phyloP scores from a whole-genome alignment of 2,329 filamentous ascomycete species.

The Penicillium sp. region DNA sequence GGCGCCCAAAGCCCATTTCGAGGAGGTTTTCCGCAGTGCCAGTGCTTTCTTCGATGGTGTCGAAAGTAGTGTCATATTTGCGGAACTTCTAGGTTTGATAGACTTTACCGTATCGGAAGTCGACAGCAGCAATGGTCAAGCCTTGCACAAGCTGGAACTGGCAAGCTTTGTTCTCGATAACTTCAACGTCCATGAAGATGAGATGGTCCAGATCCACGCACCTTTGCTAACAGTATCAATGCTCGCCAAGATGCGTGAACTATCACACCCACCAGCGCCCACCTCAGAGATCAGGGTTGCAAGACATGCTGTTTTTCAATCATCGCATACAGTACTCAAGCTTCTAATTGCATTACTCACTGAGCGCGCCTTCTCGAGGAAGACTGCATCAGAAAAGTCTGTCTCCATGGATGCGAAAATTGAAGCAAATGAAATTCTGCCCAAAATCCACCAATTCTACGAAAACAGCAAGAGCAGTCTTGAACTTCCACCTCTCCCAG shows the following conservation, averaged over 20 bases:
- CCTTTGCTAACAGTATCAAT: constrained; percentile 67
- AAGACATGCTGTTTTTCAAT: constrained; percentile 18
- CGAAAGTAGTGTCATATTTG: constrained; percentile 88
- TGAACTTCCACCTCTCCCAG: constrained; percentile 57
- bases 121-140: constrained; percentile 44
- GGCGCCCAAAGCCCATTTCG: constrained; percentile 65
- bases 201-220: constrained; percentile 84
- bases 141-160: constrained; percentile 60
- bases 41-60: constrained; percentile 97
- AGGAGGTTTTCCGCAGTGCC: constrained; percentile 84
- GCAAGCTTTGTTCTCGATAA: constrained; percentile 75
- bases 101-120: constrained; percentile 47
- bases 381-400: constrained; percentile 22
- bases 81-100: constrained; percentile 67
- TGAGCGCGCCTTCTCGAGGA: constrained; percentile 46
- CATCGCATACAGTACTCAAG: constrained; percentile 26
- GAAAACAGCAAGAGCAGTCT: constrained; percentile 63
- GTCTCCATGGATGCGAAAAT: constrained; percentile 12
- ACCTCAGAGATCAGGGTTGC: constrained; percentile 11
- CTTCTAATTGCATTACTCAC: constrained; percentile 41
- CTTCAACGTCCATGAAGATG: constrained; percentile 93
- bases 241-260: constrained; percentile 42
- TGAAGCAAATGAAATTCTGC: constrained; percentile 45
- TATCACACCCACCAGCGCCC: constrained; percentile 17
- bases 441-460: constrained; percentile 61